Evolutionary conservation across 176 grass and related monocot species (phyloP), one percentile per base, ranked within the genome.

Genomic region (Aegilops speltoides): DNA sequence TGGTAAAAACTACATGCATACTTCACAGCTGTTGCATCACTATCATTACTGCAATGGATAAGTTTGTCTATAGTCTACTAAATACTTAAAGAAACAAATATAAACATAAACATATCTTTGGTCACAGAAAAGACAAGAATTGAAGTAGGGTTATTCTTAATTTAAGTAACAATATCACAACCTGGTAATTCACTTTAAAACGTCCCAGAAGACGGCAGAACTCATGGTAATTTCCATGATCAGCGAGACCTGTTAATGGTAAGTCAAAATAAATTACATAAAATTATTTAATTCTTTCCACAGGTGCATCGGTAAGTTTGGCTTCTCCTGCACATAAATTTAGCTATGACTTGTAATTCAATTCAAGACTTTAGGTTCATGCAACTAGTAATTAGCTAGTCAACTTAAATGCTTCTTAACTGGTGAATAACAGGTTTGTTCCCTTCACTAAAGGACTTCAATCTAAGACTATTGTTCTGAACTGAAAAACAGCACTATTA

Each of bases 201-300:
- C 97, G 97, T 34, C 97, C 97, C 24, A 99, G 78, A 50, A 99
- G 89, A 43, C 92, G 97, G 82, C 97, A 99, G 84, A 99, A 99
- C 78, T 99, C 97, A 37, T 99, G 97, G 91, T 99, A 99, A 81
- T 99, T 99, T 31, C 94, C 97, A 97, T 99, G 97, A 94, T 97
- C 94, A 91, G 94, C 94, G 77, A 99, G 94, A 69, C 97, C 97
- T 99, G 83, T 48, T 83, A 76, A 88, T 89, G 34, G 10, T 20
- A 60, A 56, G 26, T 50, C 14, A 76, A 87, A 82, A 75, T 73
- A 67, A 86, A 84, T 76, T 68, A 11, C 59, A 46, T 84, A 37
- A 84, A 59, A 52, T 37, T 19, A 38, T 64, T 56, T 85, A 62
- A 48, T 81, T 81, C 1, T 5, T 73, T 23, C 13, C 43, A 43